Base-by-base conservation (phyloP, 306 rosid species). In the Sphenostylis stenocarpa region DNA sequence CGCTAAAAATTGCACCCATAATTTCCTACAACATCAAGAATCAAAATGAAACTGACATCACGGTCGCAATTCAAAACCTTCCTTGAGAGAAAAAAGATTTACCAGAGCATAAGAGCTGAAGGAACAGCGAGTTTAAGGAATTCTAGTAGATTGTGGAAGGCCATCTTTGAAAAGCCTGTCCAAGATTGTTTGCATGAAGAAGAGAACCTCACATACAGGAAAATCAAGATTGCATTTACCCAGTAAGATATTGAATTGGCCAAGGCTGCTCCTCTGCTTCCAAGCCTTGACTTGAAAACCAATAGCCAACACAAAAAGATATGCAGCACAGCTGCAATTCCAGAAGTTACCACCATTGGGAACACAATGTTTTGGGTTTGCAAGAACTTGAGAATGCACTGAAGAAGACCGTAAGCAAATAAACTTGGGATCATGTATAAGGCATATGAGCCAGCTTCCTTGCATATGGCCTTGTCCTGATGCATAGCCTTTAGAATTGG, bases 61-160 rank as follows among this genome's bases (percentile, higher is more conserved):
- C 4, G 5, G 5, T 31, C 34, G 4, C 34, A 31, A 31, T 31
- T 31, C 4, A 31, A 12, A 24, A 9, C 28, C 28, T 26, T 26
- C 1, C 28, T 26, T 26, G 36, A 72, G 49, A 28, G 9, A 0
- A 3, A 79, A 3, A 80, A 31, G 66, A 20, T 1, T 29, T 84
- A 91, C 93, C 97, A 92, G 33, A 83, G 81, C 80, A 93, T 93
- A 57, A 86, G 28, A 57, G 97, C 89, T 3, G 93, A 90, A 74
- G 94, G 97, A 74, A 87, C 64, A 36, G 94, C 89, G 4, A 93
- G 91, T 77, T 57, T 85, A 20, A 93, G 73, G 71, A 93, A 89
- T 20, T 75, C 64, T 34, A 39, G 28, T 44, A 86, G 53, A 17
- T 82, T 72, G 4, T 60, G 80, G 9, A 89, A 52, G 28, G 91